Conservation (phyloP, 2,329 filamentous ascomycete genomes). For the Pestalotiopsis sp. region DNA sequence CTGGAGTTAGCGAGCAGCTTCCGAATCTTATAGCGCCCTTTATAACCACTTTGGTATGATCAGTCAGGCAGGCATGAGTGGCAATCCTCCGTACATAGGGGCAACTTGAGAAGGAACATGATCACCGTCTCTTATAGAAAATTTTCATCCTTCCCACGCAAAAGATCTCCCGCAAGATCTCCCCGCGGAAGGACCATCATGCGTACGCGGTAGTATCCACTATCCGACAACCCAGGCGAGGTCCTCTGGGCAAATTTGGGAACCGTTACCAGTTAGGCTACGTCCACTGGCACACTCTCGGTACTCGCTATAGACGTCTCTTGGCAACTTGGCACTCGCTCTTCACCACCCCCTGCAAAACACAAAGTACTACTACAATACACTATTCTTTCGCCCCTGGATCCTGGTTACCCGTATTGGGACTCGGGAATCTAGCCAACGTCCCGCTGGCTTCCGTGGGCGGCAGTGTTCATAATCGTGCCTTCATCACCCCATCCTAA, state of each 20-base stretch:
- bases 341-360: neutral
- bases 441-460: neutral
- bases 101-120: neutral
- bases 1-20: neutral
- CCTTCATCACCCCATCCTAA: neutral
- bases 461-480: neutral
- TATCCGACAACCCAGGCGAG: neutral
- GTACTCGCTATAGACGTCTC: neutral
- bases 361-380: neutral
- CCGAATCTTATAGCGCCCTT: neutral
- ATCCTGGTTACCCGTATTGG: neutral
- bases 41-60: neutral
- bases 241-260: neutral
- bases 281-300: neutral
- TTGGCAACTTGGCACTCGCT: neutral
- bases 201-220: neutral
- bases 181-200: neutral
- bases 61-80: neutral
- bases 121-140: neutral
- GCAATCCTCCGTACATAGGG: neutral
- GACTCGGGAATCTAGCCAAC: neutral
- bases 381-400: neutral
- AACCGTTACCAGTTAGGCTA: neutral
- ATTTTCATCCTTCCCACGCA: neutral
- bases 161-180: neutral